Base-by-base conservation (phyloP, 768 basidiomycete genomes). In the Xerocomellus dryophilus region DNA sequence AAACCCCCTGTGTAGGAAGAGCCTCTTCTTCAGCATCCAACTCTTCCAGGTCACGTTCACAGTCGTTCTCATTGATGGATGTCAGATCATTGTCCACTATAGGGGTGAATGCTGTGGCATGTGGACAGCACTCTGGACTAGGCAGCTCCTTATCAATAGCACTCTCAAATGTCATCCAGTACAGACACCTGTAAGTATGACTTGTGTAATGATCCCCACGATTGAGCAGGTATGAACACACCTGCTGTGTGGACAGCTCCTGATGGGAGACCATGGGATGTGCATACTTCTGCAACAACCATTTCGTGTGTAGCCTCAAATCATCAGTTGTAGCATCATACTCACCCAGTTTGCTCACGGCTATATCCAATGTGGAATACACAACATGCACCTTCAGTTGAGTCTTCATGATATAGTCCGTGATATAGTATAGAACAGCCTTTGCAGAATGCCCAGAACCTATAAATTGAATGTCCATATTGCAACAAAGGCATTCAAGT, bases 381-480 rank as follows among this genome's bases (percentile, higher is more conserved):
- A 31, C 7, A 0, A 45, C 44, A 21, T 45, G 44, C 2, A 8
- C 14, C 4, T 45, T 45, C 12, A 45, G 5, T 7, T 45, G 31
- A 2, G 44, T 20, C 2, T 45, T 45, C 0, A 14, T 45, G 7
- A 45, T 45, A 6, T 45, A 45, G 5, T 45, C 31, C 4, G 44
- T 45, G 1, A 45, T 9, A 2, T 45, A 45, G 8, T 45, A 45
- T 2, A 45, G 18, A 11, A 45, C 20, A 0, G 44, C 44, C 8
- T 45, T 45, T 0, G 44, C 31, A 0, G 20, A 14, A 0, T 4
- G 2, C 0, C 44, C 44, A 0, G 44, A 32, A 2, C 27, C 27
- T 1, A 27, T 8, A 8, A 31, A 31, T 5, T 31, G 31, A 0
- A 31, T 29, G 5, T 34, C 9, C 3, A 25, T 34, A 9, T 34